These are phyloP conservation scores for Phanerochaete carnosa DNA, from an alignment of 768 basidiomycete genomes.

Conservation along the genomic window DNA sequence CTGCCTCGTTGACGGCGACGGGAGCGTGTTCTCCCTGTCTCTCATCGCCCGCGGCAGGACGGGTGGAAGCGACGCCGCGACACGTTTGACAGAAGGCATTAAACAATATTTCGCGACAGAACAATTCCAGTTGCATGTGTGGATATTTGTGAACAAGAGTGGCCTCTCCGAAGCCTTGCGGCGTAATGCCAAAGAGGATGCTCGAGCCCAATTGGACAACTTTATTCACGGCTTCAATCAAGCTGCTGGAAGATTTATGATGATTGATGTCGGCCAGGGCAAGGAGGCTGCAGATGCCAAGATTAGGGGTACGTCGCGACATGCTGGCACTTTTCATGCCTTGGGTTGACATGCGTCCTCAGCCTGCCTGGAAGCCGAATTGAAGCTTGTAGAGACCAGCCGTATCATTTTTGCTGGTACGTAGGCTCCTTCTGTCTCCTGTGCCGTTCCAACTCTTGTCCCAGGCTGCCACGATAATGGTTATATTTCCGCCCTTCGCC, in stretches of 20 bases:
- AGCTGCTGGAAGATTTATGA: constrained; percentile 60
- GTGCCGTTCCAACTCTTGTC: neutral
- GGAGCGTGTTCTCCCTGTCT: constrained; percentile 52
- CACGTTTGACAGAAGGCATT: constrained; percentile 35
- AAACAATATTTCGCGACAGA: constrained; percentile 22
- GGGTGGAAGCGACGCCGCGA: constrained; percentile 57
- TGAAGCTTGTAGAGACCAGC: constrained; percentile 56
- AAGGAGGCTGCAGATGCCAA: constrained; percentile 79
- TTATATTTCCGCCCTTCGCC: constrained; percentile 59
- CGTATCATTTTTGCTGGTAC: constrained; percentile 69
- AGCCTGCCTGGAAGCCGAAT: constrained; percentile 40
- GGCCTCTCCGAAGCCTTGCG: constrained; percentile 52
- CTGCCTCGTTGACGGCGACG: constrained; percentile 63
- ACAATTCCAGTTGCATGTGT: constrained; percentile 53
- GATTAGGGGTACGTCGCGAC: constrained; percentile 53
- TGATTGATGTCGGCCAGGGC: constrained; percentile 66
- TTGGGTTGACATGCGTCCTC: neutral
- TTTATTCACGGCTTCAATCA: constrained; percentile 71
- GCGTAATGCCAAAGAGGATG: constrained; percentile 30
- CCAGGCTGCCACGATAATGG: constrained; percentile 74
- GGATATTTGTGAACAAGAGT: constrained; percentile 61
- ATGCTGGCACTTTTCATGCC: neutral
- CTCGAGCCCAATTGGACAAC: constrained; percentile 50
- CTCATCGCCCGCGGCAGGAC: constrained; percentile 51
- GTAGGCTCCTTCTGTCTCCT: neutral